These are phyloP conservation scores for Leishmania gerbilli DNA, from an alignment of 208 protist species.

Conservation along the genomic window DNA sequence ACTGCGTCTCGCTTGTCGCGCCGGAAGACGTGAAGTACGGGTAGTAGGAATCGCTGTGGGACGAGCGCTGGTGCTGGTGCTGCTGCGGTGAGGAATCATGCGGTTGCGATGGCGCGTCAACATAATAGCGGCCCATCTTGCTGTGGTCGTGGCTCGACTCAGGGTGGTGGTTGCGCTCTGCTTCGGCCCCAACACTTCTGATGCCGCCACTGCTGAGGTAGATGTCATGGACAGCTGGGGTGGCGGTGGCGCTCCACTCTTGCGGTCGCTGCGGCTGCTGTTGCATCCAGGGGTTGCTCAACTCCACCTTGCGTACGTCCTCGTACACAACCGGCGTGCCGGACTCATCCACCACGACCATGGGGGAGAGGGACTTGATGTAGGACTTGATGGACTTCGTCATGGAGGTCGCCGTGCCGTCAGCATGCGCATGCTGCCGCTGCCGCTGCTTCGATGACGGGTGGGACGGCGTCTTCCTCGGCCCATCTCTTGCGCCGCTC, in stretches of 20 bases:
- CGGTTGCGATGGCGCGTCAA: not conserved
- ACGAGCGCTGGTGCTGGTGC: not conserved
- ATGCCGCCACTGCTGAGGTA: conserved; percentile 4
- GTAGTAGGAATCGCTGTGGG: not conserved
- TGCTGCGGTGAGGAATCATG: not conserved
- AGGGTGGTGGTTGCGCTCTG: not conserved
- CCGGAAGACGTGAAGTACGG: conserved; percentile 9
- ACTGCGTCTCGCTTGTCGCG: conserved; percentile 5
- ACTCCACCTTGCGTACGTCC: conserved; percentile 2
- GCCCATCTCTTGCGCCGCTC: not conserved
- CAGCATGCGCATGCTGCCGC: not conserved
- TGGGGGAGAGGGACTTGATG: conserved; percentile 11
- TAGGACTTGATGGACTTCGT: conserved; percentile 1
- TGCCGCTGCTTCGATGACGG: not conserved
- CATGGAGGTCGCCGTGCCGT: not conserved
- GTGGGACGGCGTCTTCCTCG: not conserved
- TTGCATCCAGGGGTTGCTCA: not conserved
- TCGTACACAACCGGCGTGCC: conserved; percentile 2
- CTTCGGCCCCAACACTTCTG: not conserved
- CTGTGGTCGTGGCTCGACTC: not conserved
- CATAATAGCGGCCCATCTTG: not conserved
- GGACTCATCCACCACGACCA: conserved; percentile 5
- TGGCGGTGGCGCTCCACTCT: not conserved
- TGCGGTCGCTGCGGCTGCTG: conserved; percentile 1
- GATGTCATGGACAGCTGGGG: not conserved